Evolutionary conservation across 768 basidiomycete species (phyloP), one percentile per base, ranked within the genome.

Genomic region (Russula sp.): DNA sequence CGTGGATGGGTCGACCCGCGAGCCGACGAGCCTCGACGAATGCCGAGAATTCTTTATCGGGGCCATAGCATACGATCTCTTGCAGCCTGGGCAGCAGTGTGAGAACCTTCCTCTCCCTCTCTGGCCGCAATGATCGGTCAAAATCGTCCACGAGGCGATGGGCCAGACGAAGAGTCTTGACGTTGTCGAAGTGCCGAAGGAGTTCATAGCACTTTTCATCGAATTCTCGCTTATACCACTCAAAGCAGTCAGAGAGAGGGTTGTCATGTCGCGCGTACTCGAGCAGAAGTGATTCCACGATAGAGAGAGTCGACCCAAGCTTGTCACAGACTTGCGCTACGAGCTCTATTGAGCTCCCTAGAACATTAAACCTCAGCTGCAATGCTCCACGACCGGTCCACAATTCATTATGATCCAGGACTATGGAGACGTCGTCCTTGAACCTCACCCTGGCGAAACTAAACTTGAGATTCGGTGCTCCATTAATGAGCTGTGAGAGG

Each of bases 341-440:
- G 6, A 7, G 9, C 5, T 3, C 39, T 2, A 36, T 1, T 3
- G n/a, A 25, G 20, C 35, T 1, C 20, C 0, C 22, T 3, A n/a
- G 29, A 29, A 10, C 2, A 11, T 20, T 45, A 20, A 45, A 45
- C 10, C 13, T 32, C 43, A 56, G 10, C 42, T 56, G 42, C 32
- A 56, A 56, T 20, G 54, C 54, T 20, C 54, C 54, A 32, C 42
- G 32, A 32, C 54, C 54, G 7, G 54, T 35, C 54, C 54, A 56
- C 14, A 56, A 13, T 35, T 45, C 42, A 8, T 56, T 22, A 13
- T 56, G 54, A 22, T 56, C 54, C 54, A 56, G 34, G 5, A 56
- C 54, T 45, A 56, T 43, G n/a, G 54, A 56, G 42, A 45, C 6
- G 7, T 13, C 29, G 29, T 56, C 42, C n/a, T 32, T 18, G 43